Evolutionary conservation across 805 yeast genomes (phyloP).

Genomic region (Saturnispora saitoi): DNA sequence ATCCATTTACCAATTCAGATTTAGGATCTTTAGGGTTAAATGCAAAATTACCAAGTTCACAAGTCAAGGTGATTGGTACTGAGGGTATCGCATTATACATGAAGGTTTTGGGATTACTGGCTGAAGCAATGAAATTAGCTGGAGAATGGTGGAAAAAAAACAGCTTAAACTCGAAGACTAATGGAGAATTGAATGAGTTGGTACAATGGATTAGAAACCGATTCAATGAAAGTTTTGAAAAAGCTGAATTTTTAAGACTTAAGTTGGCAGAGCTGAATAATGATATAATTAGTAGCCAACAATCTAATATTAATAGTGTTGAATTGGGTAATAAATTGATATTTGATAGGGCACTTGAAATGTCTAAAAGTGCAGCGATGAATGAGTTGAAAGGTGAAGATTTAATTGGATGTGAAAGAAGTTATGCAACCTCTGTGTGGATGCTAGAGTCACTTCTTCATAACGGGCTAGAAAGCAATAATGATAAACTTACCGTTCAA

Average conservation of each 20-base stretch:
- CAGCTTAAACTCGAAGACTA: constrained; percentile 14
- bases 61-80: constrained; percentile 19
- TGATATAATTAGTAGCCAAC: not conserved
- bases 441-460: constrained; percentile 85
- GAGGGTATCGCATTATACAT: constrained; percentile 84
- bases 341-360: constrained; percentile 89
- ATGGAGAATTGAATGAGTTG: constrained; percentile 41
- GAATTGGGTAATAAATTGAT: constrained; percentile 68
- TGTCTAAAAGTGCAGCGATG: constrained; percentile 85
- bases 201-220: constrained; percentile 90
- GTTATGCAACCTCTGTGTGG: constrained; percentile 90
- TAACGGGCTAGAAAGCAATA: constrained; percentile 41
- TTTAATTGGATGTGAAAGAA: constrained; percentile 69
- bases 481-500: constrained; percentile 68
- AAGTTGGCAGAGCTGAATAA: constrained; percentile 40
- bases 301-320: constrained; percentile 4
- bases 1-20: constrained; percentile 21
- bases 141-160: constrained; percentile 81
- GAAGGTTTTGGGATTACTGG: constrained; percentile 72
- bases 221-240: constrained; percentile 82
- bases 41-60: constrained; percentile 5
- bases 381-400: constrained; percentile 69
- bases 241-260: constrained; percentile 70
- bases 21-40: constrained; percentile 16
- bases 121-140: constrained; percentile 79